Percentiles rank a stretch among this genome's conserved stretches.
Evolutionary conservation across 2,329 filamentous ascomycete species (phyloP).

Genomic region (Microsporum audouinii): DNA sequence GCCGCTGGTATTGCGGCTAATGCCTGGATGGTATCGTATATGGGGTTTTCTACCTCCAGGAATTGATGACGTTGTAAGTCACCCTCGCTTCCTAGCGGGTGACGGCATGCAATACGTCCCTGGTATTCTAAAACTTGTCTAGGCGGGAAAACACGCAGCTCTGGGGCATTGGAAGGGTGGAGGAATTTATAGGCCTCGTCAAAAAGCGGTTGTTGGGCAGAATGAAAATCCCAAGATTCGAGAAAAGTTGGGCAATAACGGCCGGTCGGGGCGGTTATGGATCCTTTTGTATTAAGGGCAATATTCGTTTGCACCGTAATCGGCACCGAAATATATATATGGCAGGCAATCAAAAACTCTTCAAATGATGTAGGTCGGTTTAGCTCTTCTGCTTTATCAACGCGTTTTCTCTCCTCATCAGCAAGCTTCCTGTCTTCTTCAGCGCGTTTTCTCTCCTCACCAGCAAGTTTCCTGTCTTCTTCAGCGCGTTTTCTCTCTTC

Average conservation of each 20-base stretch:
- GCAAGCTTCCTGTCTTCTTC: not conserved
- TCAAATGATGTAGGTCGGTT: conserved; percentile 1
- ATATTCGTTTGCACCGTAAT: not conserved
- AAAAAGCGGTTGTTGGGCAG: conserved; percentile 1
- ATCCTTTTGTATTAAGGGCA: conserved; percentile 2
- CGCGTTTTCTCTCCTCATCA: not conserved
- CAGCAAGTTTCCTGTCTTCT: not conserved
- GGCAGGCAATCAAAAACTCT: conserved; percentile 7
- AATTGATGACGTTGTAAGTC: conserved; percentile 4
- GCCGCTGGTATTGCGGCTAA: not conserved
- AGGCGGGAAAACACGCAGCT: not conserved
- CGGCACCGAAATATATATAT: conserved; percentile 1
- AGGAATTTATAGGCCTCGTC: not conserved
- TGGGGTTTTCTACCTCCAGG: conserved; percentile 4
- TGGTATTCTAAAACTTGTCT: not conserved
- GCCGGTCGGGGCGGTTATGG: not conserved
- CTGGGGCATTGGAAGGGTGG: not conserved
- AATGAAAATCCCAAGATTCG: conserved; percentile 1
- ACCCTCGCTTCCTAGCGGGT: conserved; percentile 4
- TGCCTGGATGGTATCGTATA: not conserved
- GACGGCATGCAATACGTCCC: not conserved
- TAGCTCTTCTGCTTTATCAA: not conserved
- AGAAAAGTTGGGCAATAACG: conserved; percentile 5
- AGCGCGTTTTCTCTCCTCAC: not conserved
- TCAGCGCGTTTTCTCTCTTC: not conserved